These are phyloP conservation scores for Meredithiella fracta DNA, from an alignment of 2,329 filamentous ascomycete species.

Conservation along the genomic window DNA sequence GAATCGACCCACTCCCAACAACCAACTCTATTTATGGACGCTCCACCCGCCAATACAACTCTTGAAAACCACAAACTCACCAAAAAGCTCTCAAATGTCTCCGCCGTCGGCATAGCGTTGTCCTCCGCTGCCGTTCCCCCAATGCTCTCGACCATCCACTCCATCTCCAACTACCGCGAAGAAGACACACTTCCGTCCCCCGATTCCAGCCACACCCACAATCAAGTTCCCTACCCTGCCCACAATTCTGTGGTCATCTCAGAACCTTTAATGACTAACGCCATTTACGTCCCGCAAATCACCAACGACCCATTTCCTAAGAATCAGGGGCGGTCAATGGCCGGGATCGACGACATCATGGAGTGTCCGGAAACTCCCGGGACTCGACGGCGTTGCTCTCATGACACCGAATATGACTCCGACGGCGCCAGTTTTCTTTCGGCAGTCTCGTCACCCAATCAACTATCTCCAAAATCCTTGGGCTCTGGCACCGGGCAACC, in stretches of 20 bases:
- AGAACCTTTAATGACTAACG: too few species aligned
- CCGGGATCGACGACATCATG: neutral
- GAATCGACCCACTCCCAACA: too few species aligned
- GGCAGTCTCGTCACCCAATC: constrained; percentile 4
- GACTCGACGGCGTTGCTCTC: neutral
- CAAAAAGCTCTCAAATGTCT: neutral
- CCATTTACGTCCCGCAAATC: neutral
- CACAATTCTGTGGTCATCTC: too few species aligned
- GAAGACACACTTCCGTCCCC: neutral
- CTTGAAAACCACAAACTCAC: neutral
- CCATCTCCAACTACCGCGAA: neutral
- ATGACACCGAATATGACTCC: constrained; percentile 3
- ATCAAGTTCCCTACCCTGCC: too few species aligned
- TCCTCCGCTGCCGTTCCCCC: neutral
- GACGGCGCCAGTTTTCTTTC: constrained; percentile 10
- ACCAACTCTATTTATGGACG: too few species aligned
- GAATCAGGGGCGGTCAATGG: constrained; percentile 13
- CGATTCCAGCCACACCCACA: neutral
- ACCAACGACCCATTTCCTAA: constrained; percentile 14
- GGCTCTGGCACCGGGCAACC: neutral
- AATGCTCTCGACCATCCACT: neutral
- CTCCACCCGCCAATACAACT: neutral
- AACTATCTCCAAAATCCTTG: neutral
- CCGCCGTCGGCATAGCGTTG: neutral
- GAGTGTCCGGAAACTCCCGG: neutral